Percentiles rank a stretch among this genome's conserved stretches.
phyloP scores from a whole-genome alignment of 768 basidiomycete genomes.

The Pleurotus tuber-regium region DNA sequence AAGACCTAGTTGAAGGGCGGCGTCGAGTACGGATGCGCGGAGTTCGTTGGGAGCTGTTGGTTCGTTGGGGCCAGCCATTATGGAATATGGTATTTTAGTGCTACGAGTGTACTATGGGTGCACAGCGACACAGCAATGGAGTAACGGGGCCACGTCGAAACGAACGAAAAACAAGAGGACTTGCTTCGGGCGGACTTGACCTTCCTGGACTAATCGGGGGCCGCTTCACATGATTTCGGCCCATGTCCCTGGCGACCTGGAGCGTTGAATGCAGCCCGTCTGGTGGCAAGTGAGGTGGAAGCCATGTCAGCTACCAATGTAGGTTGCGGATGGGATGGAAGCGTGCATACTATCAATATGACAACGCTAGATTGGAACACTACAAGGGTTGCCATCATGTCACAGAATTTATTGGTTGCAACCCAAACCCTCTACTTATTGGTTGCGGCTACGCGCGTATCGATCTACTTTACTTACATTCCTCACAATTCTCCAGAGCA shows the following conservation, averaged over 20 bases:
- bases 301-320: too few relatives aligned
- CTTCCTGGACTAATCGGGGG: background rate
- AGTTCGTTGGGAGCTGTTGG: conserved; percentile 20
- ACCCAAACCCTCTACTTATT: too few relatives aligned
- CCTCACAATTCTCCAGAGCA: conserved; percentile 66
- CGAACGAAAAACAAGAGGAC: background rate
- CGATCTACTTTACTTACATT: too few relatives aligned
- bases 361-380: too few relatives aligned
- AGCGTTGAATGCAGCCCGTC: conserved; percentile 5
- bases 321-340: too few relatives aligned
- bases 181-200: background rate
- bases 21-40: conserved; percentile 31
- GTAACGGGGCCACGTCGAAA: conserved; percentile 4
- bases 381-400: too few relatives aligned
- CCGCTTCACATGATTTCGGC: conserved; percentile 4
- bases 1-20: conserved; percentile 29
- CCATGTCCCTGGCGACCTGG: background rate
- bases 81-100: background rate
- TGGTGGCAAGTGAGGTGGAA: too few relatives aligned
- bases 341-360: too few relatives aligned
- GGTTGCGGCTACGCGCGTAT: too few relatives aligned
- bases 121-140: too few relatives aligned
- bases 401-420: too few relatives aligned
- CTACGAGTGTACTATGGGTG: too few relatives aligned
- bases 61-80: background rate